phyloP scores from a whole-genome alignment of 2,329 filamentous ascomycete species.

The Aotearoamyces nothofagi region DNA sequence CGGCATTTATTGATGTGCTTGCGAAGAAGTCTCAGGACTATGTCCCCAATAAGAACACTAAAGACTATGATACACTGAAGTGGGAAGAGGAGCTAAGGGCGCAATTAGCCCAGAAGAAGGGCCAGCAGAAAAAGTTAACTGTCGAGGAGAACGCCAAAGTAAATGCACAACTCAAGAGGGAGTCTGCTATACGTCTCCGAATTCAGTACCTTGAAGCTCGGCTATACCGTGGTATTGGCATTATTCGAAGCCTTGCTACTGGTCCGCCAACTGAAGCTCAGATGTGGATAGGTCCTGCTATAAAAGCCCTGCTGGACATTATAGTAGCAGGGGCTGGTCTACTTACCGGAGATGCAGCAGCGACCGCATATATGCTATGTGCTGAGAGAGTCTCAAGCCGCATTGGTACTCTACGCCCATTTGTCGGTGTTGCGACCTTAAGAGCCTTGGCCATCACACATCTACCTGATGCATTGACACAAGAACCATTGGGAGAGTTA shows the following conservation, averaged over 20 bases:
- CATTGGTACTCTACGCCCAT: conserved; percentile 62
- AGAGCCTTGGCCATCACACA: conserved; percentile 62
- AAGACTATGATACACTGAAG: conserved; percentile 90
- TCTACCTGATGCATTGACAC: conserved; percentile 54
- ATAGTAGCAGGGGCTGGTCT: conserved; percentile 71
- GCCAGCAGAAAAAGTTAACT: conserved; percentile 78
- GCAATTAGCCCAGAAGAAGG: conserved; percentile 87
- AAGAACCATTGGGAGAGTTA: conserved; percentile 72
- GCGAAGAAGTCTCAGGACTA: conserved; percentile 61
- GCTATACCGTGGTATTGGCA: conserved; percentile 69
- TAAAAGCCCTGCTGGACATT: conserved; percentile 55
- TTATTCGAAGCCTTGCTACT: conserved; percentile 66
- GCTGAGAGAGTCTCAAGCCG: conserved; percentile 60
- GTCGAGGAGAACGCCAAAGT: conserved; percentile 82
- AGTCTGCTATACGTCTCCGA: conserved; percentile 61
- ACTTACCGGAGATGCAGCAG: conserved; percentile 66
- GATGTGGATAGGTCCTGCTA: conserved; percentile 74
- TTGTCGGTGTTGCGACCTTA: conserved; percentile 77
- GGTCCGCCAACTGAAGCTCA: conserved; percentile 82
- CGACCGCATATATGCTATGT: conserved; percentile 65
- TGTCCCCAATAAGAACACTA: conserved; percentile 72
- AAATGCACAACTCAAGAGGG: conserved; percentile 79
- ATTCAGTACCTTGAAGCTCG: conserved; percentile 55
- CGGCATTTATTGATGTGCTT: conserved; percentile 78
- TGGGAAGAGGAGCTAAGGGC: conserved; percentile 89